A percentile compares a stretch with the other conserved stretches of the same genome.
phyloP scores from a whole-genome alignment of 371 early-diverging fungal species.

The Syncephalastrum racemosum region DNA sequence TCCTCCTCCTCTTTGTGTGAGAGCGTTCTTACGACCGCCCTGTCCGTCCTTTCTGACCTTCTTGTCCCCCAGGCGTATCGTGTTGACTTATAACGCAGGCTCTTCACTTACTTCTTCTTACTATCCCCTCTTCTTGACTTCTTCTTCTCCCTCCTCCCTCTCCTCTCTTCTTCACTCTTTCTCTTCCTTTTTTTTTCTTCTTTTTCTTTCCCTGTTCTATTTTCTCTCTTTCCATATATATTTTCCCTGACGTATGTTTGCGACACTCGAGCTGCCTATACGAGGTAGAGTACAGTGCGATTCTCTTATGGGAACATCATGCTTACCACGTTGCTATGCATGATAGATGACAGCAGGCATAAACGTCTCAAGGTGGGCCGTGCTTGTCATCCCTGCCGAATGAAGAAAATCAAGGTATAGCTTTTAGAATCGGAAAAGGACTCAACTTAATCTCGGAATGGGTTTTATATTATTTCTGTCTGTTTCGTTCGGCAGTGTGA shows the following conservation, averaged over 20 bases:
- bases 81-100: too few relatives aligned
- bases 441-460: too few relatives aligned
- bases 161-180: constrained; percentile 3
- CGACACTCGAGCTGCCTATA: too few relatives aligned
- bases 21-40: too few relatives aligned
- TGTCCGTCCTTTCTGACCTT: too few relatives aligned
- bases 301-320: too few relatives aligned
- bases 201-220: neutral
- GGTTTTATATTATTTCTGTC: too few relatives aligned
- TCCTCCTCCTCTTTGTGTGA: too few relatives aligned
- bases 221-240: neutral
- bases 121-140: neutral
- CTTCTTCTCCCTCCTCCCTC: constrained; percentile 1
- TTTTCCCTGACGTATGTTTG: constrained; percentile 1
- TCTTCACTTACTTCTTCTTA: neutral
- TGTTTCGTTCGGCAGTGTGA: constrained; percentile 25
- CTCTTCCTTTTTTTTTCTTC: neutral
- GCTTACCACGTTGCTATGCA: too few relatives aligned
- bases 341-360: constrained; percentile 35
- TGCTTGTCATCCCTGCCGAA: constrained; percentile 40
- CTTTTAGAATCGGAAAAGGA: neutral
- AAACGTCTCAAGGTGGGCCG: constrained; percentile 38
- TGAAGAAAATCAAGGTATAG: constrained; percentile 39
- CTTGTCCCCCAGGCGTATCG: too few relatives aligned
- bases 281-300: too few relatives aligned